Percentiles rank a stretch among this genome's conserved stretches.
Conservation (phyloP, 352 stramenopile genomes). For the Phytophthora litchii region DNA sequence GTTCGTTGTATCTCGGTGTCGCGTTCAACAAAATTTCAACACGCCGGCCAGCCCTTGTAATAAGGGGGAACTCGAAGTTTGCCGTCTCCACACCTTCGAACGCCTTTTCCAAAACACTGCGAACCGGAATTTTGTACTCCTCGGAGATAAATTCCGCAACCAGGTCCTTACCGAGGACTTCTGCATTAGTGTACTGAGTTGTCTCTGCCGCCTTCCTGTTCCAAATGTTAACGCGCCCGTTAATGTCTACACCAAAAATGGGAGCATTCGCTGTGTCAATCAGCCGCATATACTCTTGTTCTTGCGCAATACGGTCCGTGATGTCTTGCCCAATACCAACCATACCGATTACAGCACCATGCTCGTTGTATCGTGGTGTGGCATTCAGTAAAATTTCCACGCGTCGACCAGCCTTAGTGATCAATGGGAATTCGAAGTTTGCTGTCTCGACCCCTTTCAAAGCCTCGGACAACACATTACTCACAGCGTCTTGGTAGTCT, state of each 20-base stretch:
- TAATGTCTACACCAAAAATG: constrained; percentile 16
- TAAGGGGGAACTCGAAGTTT: constrained; percentile 27
- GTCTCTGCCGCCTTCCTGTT: constrained; percentile 10
- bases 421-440: constrained; percentile 40
- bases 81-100: constrained; percentile 20
- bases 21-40: constrained; percentile 28
- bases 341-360: constrained; percentile 19
- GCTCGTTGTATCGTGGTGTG: constrained; percentile 23
- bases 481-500: constrained; percentile 25
- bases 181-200: constrained; percentile 42
- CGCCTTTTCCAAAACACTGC: constrained; percentile 11
- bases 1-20: constrained; percentile 20
- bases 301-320: constrained; percentile 18
- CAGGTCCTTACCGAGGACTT: constrained; percentile 46
- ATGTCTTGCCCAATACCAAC: constrained; percentile 26
- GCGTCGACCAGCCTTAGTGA: constrained; percentile 19
- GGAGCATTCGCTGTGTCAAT: constrained; percentile 19
- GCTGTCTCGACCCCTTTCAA: constrained; percentile 34
- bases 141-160: constrained; percentile 18
- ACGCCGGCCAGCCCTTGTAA: constrained; percentile 17
- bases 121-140: constrained; percentile 20
- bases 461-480: constrained; percentile 20
- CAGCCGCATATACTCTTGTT: constrained; percentile 22
- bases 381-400: constrained; percentile 26
- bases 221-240: constrained; percentile 22